These are phyloP conservation scores for Exserohilum turcica DNA, from an alignment of 2,329 filamentous ascomycete species.

Conservation along the genomic window DNA sequence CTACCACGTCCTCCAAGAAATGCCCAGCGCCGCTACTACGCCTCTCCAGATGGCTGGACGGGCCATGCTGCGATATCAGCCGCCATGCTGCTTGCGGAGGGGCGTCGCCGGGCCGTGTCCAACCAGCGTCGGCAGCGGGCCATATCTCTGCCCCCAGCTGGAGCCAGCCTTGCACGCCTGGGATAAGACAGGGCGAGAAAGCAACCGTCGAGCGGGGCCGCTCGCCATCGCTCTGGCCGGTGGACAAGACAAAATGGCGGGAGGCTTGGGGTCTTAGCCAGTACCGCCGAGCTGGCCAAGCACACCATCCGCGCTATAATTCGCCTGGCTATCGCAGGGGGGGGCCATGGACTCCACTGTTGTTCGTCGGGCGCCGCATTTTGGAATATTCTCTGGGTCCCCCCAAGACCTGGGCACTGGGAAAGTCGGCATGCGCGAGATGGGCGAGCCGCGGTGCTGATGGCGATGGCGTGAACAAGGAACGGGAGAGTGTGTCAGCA, in stretches of 20 bases:
- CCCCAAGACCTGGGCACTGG: slow-evolving; percentile 7
- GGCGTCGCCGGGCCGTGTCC: not conserved
- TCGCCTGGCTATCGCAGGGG: not conserved
- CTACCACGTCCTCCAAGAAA: slow-evolving; percentile 11
- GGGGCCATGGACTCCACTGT: not conserved
- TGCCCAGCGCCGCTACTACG: slow-evolving; percentile 8
- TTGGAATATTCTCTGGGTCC: slow-evolving; percentile 1
- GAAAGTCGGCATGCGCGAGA: not conserved
- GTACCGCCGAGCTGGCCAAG: slow-evolving; percentile 6
- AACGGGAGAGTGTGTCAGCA: too few species aligned
- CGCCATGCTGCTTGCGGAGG: not conserved
- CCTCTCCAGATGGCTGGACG: slow-evolving; percentile 9
- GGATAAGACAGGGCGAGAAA: not conserved
- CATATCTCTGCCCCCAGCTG: too few species aligned
- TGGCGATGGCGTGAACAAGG: too few species aligned
- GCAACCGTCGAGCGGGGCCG: slow-evolving; percentile 6
- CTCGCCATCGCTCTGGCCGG: slow-evolving; percentile 1
- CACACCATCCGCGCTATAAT: not conserved
- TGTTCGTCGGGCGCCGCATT: not conserved
- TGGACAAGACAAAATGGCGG: slow-evolving; percentile 9
- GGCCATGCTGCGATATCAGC: slow-evolving; percentile 7
- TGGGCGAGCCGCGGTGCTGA: not conserved
- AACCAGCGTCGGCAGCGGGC: not conserved
- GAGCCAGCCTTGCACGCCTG: not conserved
- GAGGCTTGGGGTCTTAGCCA: slow-evolving; percentile 14